These are phyloP conservation scores for Aspergillus aculeatus DNA, from an alignment of 2,329 filamentous ascomycete genomes.

Conservation along the genomic window DNA sequence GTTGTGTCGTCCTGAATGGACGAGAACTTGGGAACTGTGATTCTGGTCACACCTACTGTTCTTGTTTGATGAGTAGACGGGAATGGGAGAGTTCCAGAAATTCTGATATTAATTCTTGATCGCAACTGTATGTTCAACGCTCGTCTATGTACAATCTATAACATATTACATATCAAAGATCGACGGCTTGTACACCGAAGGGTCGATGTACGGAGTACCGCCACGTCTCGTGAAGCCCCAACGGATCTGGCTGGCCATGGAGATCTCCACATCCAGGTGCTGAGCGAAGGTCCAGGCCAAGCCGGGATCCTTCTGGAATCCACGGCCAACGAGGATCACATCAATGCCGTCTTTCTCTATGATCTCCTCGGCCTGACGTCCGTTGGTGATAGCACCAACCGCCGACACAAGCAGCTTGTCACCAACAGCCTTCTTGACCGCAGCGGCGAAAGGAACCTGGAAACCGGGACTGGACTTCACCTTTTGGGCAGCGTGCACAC, in stretches of 20 bases:
- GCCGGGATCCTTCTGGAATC: constrained; percentile 79
- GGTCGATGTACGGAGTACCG: constrained; percentile 21
- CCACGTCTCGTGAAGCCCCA: constrained; percentile 50
- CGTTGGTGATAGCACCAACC: constrained; percentile 72
- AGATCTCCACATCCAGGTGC: constrained; percentile 67
- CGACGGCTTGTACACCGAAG: constrained; percentile 20
- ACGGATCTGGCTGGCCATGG: constrained; percentile 71
- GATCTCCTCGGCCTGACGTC: constrained; percentile 65
- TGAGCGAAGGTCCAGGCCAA: constrained; percentile 72
- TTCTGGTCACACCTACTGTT: too few relatives aligned
- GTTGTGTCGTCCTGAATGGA: too few relatives aligned
- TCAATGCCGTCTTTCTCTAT: constrained; percentile 58
- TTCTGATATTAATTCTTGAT: too few relatives aligned
- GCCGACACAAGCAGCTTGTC: constrained; percentile 69
- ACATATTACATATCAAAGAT: constrained; percentile 16
- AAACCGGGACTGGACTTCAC: constrained; percentile 59
- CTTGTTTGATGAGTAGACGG: too few relatives aligned
- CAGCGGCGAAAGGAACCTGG: constrained; percentile 71
- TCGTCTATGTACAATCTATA: not conserved
- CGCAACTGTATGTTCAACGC: too few relatives aligned
- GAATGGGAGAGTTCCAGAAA: too few relatives aligned
- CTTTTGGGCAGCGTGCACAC: constrained; percentile 57
- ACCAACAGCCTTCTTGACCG: constrained; percentile 71
- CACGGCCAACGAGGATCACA: constrained; percentile 69
- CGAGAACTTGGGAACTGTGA: too few relatives aligned